Evolutionary conservation across 495 filamentous ascomycete species (phyloP), one percentile per base, ranked within the genome.

Genomic region (Sordaria brevicollis): DNA sequence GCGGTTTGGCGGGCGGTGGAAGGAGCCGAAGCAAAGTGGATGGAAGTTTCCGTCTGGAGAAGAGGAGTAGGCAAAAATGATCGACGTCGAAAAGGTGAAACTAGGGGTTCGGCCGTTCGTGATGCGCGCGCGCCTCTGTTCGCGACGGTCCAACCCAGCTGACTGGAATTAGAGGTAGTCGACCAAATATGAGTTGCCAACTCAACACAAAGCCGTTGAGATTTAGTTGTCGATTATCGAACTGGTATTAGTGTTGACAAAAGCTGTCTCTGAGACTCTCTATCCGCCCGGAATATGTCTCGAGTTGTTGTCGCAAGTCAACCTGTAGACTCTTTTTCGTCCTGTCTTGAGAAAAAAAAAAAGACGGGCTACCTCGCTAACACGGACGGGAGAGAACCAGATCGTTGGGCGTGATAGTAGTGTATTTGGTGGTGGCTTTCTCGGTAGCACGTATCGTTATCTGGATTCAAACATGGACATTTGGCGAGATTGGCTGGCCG

Each of bases 401-500:
- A 11, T 31, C 67, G 17, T 21, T 21, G 13, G 37, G 67, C n/a
- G 29, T 25, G 36, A 41, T 29, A 68, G 35, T n/a, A n/a, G n/a
- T n/a, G n/a, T 19, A 37, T 57, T 29, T 43, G 34, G 67, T 31
- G 19, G 37, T 25, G 17, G 67, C 21, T 54, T 37, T 38, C 35
- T 35, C 13, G 25, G 21, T 68, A 31, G 67, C 37, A 43, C 35
- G 67, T 43, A 68, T 43, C 38, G 38, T 43, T 21, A 33, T 68
- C 67, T 34, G 38, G 38, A 35, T 54, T 54, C n/a, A 54, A 49
- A 68, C 67, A 68, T 68, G 25, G 49, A 31, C 49, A 62, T 62
- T 31, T 68, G 67, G 67, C 38, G 67, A 68, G 25, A 68, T 68
- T 68, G 67, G 67, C 67, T 68, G 38, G 67, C 38, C 31, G 43